phyloP scores from a whole-genome alignment of 2,329 filamentous ascomycete species.

The Coniosporium uncinatum region DNA sequence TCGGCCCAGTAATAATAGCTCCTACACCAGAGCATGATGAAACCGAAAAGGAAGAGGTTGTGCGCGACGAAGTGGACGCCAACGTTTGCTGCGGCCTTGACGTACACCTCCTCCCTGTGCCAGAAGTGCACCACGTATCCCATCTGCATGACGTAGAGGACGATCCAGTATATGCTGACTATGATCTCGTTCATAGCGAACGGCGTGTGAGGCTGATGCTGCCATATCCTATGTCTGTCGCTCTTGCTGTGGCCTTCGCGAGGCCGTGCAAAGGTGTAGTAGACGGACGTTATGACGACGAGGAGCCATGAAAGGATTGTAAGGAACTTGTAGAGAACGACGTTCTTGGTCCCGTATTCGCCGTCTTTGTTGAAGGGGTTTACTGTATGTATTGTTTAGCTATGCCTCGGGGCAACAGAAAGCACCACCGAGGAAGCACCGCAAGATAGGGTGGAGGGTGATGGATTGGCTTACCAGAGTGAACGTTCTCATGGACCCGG shows the following conservation, averaged over 20 bases:
- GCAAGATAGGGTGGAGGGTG: too few relatives aligned
- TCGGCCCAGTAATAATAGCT: constrained; percentile 72
- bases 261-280: constrained; percentile 64
- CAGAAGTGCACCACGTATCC: constrained; percentile 76
- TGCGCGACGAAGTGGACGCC: constrained; percentile 81
- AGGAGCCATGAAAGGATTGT: constrained; percentile 72
- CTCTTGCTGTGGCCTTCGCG: constrained; percentile 39
- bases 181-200: constrained; percentile 67
- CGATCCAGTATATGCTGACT: constrained; percentile 70
- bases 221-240: constrained; percentile 61
- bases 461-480: too few relatives aligned
- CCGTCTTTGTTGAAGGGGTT: constrained; percentile 5
- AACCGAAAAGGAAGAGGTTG: constrained; percentile 78
- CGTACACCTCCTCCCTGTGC: constrained; percentile 50
- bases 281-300: constrained; percentile 65
- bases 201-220: constrained; percentile 65
- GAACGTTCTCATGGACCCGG: not conserved
- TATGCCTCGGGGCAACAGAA: too few relatives aligned
- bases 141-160: constrained; percentile 70
- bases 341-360: constrained; percentile 30
- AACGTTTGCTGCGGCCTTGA: constrained; percentile 68
- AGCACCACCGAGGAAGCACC: too few relatives aligned
- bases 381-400: too few relatives aligned
- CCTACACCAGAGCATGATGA: constrained; percentile 78
- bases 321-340: constrained; percentile 71